phyloP scores from a whole-genome alignment of 2,329 filamentous ascomycete genomes.

The Pseudogymnoascus sp. region DNA sequence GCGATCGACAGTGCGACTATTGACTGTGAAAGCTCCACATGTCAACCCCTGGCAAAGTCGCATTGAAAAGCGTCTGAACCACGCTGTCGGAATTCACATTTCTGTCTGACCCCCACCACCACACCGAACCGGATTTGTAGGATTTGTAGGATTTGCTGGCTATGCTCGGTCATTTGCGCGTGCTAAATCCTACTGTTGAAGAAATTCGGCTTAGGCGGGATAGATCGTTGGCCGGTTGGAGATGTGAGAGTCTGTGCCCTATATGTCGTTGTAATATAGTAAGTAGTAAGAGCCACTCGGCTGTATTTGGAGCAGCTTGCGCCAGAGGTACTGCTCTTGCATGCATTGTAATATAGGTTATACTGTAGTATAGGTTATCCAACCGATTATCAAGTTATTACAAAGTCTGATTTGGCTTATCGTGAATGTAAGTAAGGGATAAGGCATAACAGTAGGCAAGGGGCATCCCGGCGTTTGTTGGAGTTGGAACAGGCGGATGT shows the following conservation, averaged over 20 bases:
- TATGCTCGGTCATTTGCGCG: background rate
- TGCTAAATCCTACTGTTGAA: background rate
- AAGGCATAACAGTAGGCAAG: background rate
- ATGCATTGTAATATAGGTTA: background rate
- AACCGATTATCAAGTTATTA: background rate
- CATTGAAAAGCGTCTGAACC: conserved; percentile 2
- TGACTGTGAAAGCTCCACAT: conserved; percentile 1
- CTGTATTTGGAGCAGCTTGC: background rate
- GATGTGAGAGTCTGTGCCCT: background rate
- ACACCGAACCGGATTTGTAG: background rate
- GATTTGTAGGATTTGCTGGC: background rate
- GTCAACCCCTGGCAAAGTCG: background rate
- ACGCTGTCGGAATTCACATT: background rate
- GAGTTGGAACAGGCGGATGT: background rate
- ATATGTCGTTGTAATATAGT: background rate
- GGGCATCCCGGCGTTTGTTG: background rate
- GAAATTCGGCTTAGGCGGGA: background rate
- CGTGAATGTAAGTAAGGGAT: background rate
- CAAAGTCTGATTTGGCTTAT: background rate
- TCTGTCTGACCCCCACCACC: background rate
- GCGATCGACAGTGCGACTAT: background rate
- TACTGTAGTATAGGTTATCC: background rate
- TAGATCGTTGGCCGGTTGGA: background rate
- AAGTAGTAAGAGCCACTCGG: background rate
- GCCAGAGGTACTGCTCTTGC: background rate